phyloP scores from a whole-genome alignment of 345 rosid genomes.

The Citrus maxima region DNA sequence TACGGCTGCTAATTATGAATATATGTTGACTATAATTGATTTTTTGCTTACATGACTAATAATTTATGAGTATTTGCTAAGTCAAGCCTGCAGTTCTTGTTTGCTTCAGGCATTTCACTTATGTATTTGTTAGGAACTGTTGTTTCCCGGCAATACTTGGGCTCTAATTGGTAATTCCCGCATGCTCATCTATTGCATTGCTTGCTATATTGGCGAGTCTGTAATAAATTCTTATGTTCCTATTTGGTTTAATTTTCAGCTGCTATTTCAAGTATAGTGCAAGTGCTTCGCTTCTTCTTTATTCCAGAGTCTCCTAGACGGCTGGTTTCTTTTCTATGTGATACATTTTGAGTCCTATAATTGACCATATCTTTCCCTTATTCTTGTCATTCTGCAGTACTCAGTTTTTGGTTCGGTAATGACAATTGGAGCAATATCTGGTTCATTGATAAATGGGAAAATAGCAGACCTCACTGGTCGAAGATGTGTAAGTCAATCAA shows the following conservation, averaged over 20 bases:
- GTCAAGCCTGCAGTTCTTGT: constrained; percentile 7
- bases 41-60: not conserved
- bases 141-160: constrained; percentile 19
- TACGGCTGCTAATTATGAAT: not conserved
- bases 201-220: not conserved
- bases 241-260: constrained; percentile 18
- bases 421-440: constrained; percentile 34
- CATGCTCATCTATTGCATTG: not conserved
- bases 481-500: constrained; percentile 25
- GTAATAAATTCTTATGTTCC: not conserved
- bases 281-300: constrained; percentile 32
- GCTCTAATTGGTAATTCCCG: constrained; percentile 20
- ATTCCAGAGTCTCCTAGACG: constrained; percentile 53
- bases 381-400: constrained; percentile 23
- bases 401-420: constrained; percentile 36
- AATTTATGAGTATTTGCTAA: not conserved
- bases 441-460: constrained; percentile 29
- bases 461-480: constrained; percentile 37
- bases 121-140: constrained; percentile 15
- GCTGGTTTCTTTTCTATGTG: constrained; percentile 19
- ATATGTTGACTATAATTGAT: not conserved
- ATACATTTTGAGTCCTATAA: not conserved
- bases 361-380: not conserved
- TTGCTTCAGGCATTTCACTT: constrained; percentile 11
- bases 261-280: constrained; percentile 26